Base-by-base conservation (phyloP, 768 basidiomycete species). In the Epithele typhae region DNA sequence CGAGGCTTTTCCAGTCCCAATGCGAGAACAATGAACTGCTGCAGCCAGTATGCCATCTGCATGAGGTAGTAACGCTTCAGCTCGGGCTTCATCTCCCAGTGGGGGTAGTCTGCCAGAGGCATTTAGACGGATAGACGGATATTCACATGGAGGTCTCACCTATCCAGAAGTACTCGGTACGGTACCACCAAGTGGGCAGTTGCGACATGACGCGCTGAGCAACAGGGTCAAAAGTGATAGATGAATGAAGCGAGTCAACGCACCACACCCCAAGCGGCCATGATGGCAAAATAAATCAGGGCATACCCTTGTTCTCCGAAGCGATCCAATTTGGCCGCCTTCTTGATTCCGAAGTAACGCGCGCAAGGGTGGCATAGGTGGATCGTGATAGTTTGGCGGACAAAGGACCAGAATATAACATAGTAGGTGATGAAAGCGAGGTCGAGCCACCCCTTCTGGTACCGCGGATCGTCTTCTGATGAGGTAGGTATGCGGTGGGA, bases 291-390 rank as follows among this genome's bases (percentile, higher is more conserved):
- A 65, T 98, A 99, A 12, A 89, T 53, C 37, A 89, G 41, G 0
- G 92, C 89, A 64, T 99, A 96, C 0, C 79, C 82, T 61, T 95
- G 95, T 68, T 99, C 95, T 17, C 82, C 88, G 59, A 97, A 97
- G 27, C 95, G 73, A 45, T 83, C 79, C 12, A 92, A 64, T 64
- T 94, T 96, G 19, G 61, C 61, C 48, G 68, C 64, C 51, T 74
- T 80, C 58, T 70, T 77, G 40, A 99, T 76, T 2, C 92, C 87
- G 45, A 85, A 81, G 48, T 74, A 72, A 25, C 70, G 75, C 0
- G 86, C 93, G 30, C 92, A 53, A 1, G 87, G 88, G 19, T 71
- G 69, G 36, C 82, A 79, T 10, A 91, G 27, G 45, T 77, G 78
- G 58, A 87, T 54, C 15, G 84, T 79, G 62, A 92, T 61, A 36